Evolutionary conservation across 164 flowering plant species (phyloP).

Genomic region (Macadamia tetraphylla): DNA sequence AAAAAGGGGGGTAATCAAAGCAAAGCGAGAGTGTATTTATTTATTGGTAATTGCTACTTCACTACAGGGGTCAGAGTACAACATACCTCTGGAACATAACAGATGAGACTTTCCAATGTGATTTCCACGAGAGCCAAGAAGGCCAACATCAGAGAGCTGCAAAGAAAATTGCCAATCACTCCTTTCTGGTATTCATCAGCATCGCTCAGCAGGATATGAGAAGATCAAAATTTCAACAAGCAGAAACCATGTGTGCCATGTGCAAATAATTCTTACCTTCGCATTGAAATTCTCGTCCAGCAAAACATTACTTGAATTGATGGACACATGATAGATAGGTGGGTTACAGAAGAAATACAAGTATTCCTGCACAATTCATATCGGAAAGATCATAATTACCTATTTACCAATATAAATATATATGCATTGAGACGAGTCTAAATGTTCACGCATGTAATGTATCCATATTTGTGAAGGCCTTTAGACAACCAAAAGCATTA

Average conservation of each 20-base stretch:
- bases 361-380: slow-evolving; percentile 60
- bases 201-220: too few relatives aligned
- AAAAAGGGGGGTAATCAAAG: background rate
- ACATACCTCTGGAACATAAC: slow-evolving; percentile 38
- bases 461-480: too few relatives aligned
- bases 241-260: background rate
- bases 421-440: too few relatives aligned
- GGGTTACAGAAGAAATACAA: slow-evolving; percentile 66
- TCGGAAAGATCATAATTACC: background rate
- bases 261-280: slow-evolving; percentile 38
- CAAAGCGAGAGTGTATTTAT: too few relatives aligned
- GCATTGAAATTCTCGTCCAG: slow-evolving; percentile 66
- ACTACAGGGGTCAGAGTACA: background rate
- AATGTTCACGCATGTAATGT: background rate
- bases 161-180: slow-evolving; percentile 5
- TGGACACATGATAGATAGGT: slow-evolving; percentile 51
- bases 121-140: slow-evolving; percentile 27
- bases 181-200: background rate
- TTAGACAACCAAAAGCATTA: too few relatives aligned
- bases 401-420: background rate
- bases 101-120: slow-evolving; percentile 15
- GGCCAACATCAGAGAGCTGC: slow-evolving; percentile 55
- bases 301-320: slow-evolving; percentile 62
- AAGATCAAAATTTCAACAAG: too few relatives aligned
- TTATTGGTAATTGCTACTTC: background rate